Evolutionary conservation across 2,329 filamentous ascomycete species (phyloP).

Genomic region (Apiospora marii): DNA sequence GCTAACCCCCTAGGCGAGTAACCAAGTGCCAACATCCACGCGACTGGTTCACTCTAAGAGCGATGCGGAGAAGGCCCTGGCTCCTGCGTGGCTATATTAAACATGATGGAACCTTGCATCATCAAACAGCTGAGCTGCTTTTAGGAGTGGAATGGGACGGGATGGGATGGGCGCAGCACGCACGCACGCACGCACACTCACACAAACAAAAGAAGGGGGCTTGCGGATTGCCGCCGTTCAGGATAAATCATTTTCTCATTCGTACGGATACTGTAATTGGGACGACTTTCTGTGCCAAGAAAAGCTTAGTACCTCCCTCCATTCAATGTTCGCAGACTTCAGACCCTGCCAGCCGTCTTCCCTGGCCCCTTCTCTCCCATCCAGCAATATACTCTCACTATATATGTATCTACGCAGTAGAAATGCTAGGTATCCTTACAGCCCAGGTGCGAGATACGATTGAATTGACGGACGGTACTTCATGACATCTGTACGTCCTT

Average conservation of each 20-base stretch:
- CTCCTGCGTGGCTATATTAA: constrained; percentile 20
- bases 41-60: neutral
- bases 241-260: neutral
- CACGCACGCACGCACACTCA: neutral
- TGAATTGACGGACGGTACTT: too few species aligned
- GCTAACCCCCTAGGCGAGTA: neutral
- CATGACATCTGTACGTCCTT: neutral
- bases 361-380: neutral
- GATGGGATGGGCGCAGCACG: neutral
- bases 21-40: constrained; percentile 2
- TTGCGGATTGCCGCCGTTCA: neutral
- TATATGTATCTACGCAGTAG: neutral
- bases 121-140: constrained; percentile 1
- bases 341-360: constrained; percentile 3
- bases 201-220: neutral
- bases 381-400: neutral
- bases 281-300: neutral
- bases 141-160: neutral
- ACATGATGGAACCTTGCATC: constrained; percentile 18
- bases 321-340: neutral
- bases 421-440: too few species aligned
- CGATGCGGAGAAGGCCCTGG: constrained; percentile 12
- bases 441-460: neutral
- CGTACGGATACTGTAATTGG: neutral
- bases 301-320: neutral